Evolutionary conservation across 495 filamentous ascomycete species (phyloP).

Genomic region (Aspergillus wentii): DNA sequence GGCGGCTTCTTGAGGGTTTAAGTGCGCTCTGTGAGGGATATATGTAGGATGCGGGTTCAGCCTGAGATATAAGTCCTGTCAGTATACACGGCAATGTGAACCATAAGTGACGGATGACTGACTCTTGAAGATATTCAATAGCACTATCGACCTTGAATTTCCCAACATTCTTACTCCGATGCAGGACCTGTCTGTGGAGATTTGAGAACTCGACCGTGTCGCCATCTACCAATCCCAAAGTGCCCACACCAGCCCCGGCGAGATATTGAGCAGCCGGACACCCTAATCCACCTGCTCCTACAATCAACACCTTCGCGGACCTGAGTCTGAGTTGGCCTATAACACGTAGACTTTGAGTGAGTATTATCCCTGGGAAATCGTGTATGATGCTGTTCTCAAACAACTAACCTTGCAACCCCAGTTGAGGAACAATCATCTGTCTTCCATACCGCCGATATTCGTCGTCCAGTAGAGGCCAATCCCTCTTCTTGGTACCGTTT

Average conservation of each 20-base stretch:
- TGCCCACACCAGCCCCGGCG: conserved; percentile 80
- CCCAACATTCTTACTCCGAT: conserved; percentile 66
- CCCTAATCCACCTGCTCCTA: conserved; percentile 90
- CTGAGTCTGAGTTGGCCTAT: conserved; percentile 76
- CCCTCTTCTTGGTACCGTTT: conserved; percentile 15
- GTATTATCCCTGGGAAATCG: background rate
- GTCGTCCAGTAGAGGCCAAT: conserved; percentile 58
- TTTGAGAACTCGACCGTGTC: conserved; percentile 87
- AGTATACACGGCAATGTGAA: too few species aligned
- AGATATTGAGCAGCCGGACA: conserved; percentile 90
- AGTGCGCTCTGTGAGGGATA: conserved; percentile 51
- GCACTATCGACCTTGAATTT: conserved; percentile 78
- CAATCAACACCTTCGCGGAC: conserved; percentile 64
- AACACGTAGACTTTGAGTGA: conserved; percentile 8
- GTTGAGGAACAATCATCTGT: conserved; percentile 84
- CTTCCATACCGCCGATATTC: conserved; percentile 86
- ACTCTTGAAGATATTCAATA: conserved; percentile 60
- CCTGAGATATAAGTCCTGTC: conserved; percentile 19
- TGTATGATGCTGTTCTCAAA: background rate
- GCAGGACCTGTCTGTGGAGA: conserved; percentile 86
- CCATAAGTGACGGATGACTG: too few species aligned
- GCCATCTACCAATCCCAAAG: conserved; percentile 78
- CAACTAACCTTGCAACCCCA: conserved; percentile 69
- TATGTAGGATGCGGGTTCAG: conserved; percentile 68
- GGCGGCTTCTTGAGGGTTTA: conserved; percentile 60